These are phyloP conservation scores for Paraconiothyrium brasiliense DNA, from an alignment of 2,329 filamentous ascomycete genomes.

Conservation along the genomic window DNA sequence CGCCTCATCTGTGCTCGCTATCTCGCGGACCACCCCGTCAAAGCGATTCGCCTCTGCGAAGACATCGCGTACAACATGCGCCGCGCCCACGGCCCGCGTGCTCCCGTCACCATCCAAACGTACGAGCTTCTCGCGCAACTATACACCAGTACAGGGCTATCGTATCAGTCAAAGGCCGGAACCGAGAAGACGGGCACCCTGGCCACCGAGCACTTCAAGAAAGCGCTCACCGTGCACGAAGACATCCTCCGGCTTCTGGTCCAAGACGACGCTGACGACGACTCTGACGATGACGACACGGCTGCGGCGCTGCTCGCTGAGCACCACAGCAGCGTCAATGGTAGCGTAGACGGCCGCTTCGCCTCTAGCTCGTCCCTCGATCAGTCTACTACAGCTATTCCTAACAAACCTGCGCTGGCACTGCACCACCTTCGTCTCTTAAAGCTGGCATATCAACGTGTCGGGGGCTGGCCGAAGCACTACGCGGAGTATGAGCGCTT, in stretches of 20 bases:
- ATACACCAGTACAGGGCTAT: constrained; percentile 55
- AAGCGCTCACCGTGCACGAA: constrained; percentile 44
- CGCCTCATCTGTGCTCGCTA: constrained; percentile 63
- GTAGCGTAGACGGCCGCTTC: constrained; percentile 33
- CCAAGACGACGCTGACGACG: constrained; percentile 33
- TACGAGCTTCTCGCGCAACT: constrained; percentile 61
- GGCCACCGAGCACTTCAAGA: constrained; percentile 52
- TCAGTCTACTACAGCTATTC: constrained; percentile 26
- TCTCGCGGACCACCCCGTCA: constrained; percentile 56
- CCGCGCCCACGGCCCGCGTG: constrained; percentile 60
- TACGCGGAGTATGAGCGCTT: constrained; percentile 59
- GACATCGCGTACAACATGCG: constrained; percentile 66
- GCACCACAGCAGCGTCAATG: constrained; percentile 44
- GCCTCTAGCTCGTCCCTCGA: constrained; percentile 36
- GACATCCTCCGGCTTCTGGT: constrained; percentile 46
- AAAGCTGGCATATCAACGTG: constrained; percentile 54
- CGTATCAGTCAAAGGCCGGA: constrained; percentile 48
- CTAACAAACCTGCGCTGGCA: constrained; percentile 36
- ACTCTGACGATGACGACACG: constrained; percentile 47
- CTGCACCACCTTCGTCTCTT: constrained; percentile 50
- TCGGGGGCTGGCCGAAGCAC: constrained; percentile 58
- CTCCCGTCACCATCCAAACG: constrained; percentile 60
- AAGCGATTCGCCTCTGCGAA: constrained; percentile 56
- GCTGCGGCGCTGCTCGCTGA: constrained; percentile 48
- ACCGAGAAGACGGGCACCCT: constrained; percentile 47